Evolutionary conservation across 2,329 filamentous ascomycete species (phyloP), one percentile per base, ranked within the genome.

Genomic region (Beauveria brongniartii): DNA sequence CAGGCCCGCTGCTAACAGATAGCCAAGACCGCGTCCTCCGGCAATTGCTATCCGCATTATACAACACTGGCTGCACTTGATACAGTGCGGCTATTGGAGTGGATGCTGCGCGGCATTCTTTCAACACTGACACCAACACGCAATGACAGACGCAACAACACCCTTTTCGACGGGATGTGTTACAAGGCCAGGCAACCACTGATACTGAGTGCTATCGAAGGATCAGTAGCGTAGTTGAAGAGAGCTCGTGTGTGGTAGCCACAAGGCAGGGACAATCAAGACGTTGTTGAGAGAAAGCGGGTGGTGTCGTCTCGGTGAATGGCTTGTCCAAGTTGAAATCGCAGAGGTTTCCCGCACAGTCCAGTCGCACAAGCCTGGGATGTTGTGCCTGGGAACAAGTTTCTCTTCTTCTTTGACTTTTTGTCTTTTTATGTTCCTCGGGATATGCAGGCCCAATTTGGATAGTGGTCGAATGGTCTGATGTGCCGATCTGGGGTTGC

Each of bases 21-120:
- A 73, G 61, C 78, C 77, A 55, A 80, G 72, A 57, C 77, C 77
- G 52, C 75, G 73, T 59, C 73, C 78, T 43, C 78, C 78, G 58
- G 77, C 78, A 62, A 80, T 74, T 62, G 77, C 78, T 62, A 80
- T 78, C 63, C 78, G 76, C 77, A 80, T 79, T 73, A 77, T 79
- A 63, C n/a, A 64, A 52, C 60, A 62, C 57, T 61, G 64, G 61
- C 64, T 61, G 62, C 64, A 37, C 51, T 55, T 24, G 28, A 40
- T 55, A 26, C 50, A 22, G 55, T n/a, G 54, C 37, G 18, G 54
- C 40, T 8, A 44, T 57, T 41, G 41, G 30, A 14, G 51, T 50
- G 43, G 41, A 55, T 30, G 20, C 50, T 28, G 50, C 58, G 22
- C 53, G 37, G 44, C 52, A 61, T 61, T n/a, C 46, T 56, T 60